Evolutionary conservation across 164 flowering plant species (phyloP), one percentile per base, ranked within the genome.

Genomic region (Dillenia turbinata): DNA sequence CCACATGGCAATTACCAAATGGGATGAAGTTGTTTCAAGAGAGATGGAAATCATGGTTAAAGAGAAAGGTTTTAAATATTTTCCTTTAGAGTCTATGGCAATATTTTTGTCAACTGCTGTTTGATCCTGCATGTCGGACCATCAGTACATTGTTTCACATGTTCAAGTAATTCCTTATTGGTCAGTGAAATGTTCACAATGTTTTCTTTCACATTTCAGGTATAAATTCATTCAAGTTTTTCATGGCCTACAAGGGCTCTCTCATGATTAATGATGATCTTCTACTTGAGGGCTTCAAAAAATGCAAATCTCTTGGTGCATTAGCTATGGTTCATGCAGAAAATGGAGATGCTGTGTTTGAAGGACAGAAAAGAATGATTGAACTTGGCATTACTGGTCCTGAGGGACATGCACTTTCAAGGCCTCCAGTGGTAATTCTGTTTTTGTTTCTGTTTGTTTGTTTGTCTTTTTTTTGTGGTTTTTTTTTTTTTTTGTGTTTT

Each of bases 261-360:
- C 66, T 89, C 44, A 89, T 89, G 96, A 72, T 94, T 62, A 75
- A 68, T 50, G 99, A 94, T 66, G 96, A 87, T 60, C 86, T 86
- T 69, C 73, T 94, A 46, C 26, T 94, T 55, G 80, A 89, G 73
- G 99, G 90, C 54, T 72, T 94, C 49, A 83, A 88, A 67, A 86
- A 79, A 58, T 94, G 99, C 82, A 94, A 91, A 76, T 80, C 97
- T 59, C 92, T 94, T 79, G 99, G 99, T 69, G 97, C 99, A 33
- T 63, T 94, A 67, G 84, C 99, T 45, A 87, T 89, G 99, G 99
- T 94, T 57, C 99, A 94, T 77, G 99, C 99, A 56, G 98, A 94
- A 84, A 94, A 94, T 82, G 97, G 97, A 58, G 99, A 94, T 79
- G 99, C 89, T 66, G 96, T 88, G 40, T 84, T 73, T 66, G 92